Evolutionary conservation across 1,284 basidiomycete species (phyloP).

Genomic region (Cryptococcus sp.): DNA sequence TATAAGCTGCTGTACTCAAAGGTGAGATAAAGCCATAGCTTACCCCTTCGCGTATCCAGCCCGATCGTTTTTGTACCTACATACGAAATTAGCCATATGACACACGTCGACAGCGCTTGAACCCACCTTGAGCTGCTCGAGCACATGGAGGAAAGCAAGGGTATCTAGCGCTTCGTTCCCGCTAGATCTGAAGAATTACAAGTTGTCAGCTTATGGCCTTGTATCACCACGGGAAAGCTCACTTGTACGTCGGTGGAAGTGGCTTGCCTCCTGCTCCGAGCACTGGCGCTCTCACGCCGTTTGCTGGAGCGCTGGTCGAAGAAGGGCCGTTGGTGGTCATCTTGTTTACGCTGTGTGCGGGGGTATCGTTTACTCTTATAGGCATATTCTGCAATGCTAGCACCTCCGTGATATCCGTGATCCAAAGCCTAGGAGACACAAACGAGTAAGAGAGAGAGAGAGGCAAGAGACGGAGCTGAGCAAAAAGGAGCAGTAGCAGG

Average conservation of each 20-base stretch:
- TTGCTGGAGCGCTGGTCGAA: background rate
- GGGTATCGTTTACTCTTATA: slow-evolving; percentile 4
- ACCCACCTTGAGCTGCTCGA: slow-evolving; percentile 79
- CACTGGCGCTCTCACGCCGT: background rate
- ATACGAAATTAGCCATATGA: background rate
- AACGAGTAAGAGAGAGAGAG: background rate
- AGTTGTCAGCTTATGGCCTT: slow-evolving; percentile 41
- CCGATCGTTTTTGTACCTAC: slow-evolving; percentile 90
- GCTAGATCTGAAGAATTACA: slow-evolving; percentile 60
- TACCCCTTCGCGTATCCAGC: slow-evolving; percentile 84
- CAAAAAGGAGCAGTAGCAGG: background rate
- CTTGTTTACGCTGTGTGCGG: slow-evolving; percentile 9
- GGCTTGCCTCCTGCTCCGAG: slow-evolving; percentile 46
- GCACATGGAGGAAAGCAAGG: slow-evolving; percentile 83
- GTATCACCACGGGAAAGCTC: slow-evolving; percentile 8
- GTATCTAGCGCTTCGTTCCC: slow-evolving; percentile 66
- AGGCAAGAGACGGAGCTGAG: background rate
- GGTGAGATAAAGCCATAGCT: slow-evolving; percentile 25
- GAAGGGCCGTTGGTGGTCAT: slow-evolving; percentile 8
- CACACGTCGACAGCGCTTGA: background rate
- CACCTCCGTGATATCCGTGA: background rate
- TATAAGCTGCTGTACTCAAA: slow-evolving; percentile 15
- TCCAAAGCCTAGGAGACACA: background rate
- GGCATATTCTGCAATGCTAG: slow-evolving; percentile 8
- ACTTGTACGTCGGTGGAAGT: slow-evolving; percentile 48